Evolutionary conservation across 306 rosid species (phyloP), one percentile per base, ranked within the genome.

Genomic region (Quercus cerris): DNA sequence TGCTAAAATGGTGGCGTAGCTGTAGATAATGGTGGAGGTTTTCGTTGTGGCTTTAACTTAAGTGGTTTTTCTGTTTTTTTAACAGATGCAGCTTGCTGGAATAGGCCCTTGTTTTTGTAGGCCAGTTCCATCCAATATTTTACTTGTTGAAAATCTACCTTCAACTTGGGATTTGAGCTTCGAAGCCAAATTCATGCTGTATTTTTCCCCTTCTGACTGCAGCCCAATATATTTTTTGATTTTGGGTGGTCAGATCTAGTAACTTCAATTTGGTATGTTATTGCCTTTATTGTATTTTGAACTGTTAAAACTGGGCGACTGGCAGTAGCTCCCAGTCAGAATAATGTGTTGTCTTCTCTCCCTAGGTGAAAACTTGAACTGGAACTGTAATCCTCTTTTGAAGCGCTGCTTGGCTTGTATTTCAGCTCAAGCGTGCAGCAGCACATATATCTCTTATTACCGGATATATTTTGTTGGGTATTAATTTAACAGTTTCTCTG

Each of bases 101-200:
- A 84, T 78, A 67, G 92, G 94, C 75, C 78, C 77, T 83, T 80
- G 87, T 91, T 89, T 91, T 89, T 86, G 80, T 81, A 28, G 85
- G 94, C 86, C 86, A 13, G 38, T 90, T 90, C 90, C 94, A 69
- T 79, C 78, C 81, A 35, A 30, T 77, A 77, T 59, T 49, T 12
- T 44, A 28, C 79, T 54, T 58, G 55, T 73, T 78, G 77, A 44
- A 61, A 58, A n/a, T 69, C 54, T 72, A 69, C 74, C 10, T 23
- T 51, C 41, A 55, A 75, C 69, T 75, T 59, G 57, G 73, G 74
- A 75, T 77, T 17, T 51, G 64, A 31, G 76, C 84, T 80, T 81
- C 56, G 22, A 71, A 61, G 71, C 71, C 78, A 77, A 76, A 49
- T 79, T 81, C 75, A 57, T 76, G 79, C 27, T 41, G 5, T 73